Evolutionary conservation across 116 monocot genomes (phyloP).

Genomic region (Phalaenopsis hybrid): DNA sequence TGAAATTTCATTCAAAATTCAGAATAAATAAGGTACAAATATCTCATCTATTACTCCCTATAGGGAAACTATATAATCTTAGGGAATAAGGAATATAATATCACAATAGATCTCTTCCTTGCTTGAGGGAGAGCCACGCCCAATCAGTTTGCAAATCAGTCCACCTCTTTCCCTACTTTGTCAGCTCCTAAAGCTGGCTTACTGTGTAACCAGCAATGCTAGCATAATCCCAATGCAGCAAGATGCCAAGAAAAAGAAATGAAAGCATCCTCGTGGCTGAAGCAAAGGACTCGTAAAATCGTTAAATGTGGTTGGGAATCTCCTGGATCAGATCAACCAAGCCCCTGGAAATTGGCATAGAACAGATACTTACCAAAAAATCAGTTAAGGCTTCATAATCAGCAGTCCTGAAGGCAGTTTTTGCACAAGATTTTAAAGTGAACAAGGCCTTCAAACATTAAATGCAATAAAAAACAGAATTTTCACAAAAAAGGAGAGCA

Average conservation of each 20-base stretch:
- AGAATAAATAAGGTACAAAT: not conserved
- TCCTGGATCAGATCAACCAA: not conserved
- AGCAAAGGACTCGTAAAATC: not conserved
- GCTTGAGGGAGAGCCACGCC: not conserved
- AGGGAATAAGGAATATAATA: not conserved
- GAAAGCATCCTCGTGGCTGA: not conserved
- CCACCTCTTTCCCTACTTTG: not conserved
- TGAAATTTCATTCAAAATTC: not conserved
- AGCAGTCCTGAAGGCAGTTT: not conserved
- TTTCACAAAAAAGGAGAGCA: not conserved
- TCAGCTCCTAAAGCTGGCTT: no score
- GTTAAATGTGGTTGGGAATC: not conserved
- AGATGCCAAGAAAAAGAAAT: no score
- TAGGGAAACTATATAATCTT: not conserved
- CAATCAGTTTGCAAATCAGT: not conserved
- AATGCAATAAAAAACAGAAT: not conserved
- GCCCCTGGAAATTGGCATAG: not conserved
- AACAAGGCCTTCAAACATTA: not conserved
- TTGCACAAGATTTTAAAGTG: not conserved
- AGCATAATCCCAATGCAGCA: no score
- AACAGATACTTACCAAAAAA: not conserved
- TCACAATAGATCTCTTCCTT: not conserved
- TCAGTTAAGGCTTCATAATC: not conserved
- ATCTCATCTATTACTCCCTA: not conserved
- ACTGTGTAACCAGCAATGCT: no score